Evolutionary conservation across 208 protist species (phyloP).

Genomic region (Acanthamoeba triangularis): DNA sequence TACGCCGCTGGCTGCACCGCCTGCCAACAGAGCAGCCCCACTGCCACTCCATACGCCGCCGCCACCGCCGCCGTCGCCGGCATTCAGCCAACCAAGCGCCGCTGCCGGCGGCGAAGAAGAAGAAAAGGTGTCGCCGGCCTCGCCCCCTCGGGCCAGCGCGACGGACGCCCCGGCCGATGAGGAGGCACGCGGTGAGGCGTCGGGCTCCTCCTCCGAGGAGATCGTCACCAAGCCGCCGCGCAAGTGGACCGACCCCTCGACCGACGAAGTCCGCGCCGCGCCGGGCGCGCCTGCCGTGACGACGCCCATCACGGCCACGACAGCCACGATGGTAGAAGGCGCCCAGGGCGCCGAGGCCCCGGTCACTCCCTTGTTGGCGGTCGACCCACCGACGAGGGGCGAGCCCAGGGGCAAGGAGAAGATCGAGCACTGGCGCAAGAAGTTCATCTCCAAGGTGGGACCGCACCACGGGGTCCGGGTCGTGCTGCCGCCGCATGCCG

Average conservation of each 20-base stretch:
- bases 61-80: too few relatives aligned
- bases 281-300: not conserved
- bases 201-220: not conserved
- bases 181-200: too few relatives aligned
- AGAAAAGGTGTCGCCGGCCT: too few relatives aligned
- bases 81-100: not conserved
- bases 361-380: not conserved
- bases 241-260: not conserved
- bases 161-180: too few relatives aligned
- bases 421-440: conserved; percentile 51
- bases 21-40: not conserved
- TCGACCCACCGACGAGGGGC: not conserved
- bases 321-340: not conserved
- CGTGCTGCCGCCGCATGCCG: not conserved
- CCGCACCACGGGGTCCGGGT: not conserved
- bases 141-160: too few relatives aligned
- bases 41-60: not conserved
- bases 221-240: not conserved
- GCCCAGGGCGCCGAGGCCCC: not conserved
- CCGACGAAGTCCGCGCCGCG: not conserved
- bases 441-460: conserved; percentile 33
- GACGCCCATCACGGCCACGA: not conserved
- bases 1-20: not conserved
- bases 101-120: not conserved
- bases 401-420: not conserved